Percentiles rank a stretch among this genome's conserved stretches.
These are phyloP conservation scores for Saturnispora zaruensis DNA, from an alignment of 805 yeast genomes.

Conservation along the genomic window DNA sequence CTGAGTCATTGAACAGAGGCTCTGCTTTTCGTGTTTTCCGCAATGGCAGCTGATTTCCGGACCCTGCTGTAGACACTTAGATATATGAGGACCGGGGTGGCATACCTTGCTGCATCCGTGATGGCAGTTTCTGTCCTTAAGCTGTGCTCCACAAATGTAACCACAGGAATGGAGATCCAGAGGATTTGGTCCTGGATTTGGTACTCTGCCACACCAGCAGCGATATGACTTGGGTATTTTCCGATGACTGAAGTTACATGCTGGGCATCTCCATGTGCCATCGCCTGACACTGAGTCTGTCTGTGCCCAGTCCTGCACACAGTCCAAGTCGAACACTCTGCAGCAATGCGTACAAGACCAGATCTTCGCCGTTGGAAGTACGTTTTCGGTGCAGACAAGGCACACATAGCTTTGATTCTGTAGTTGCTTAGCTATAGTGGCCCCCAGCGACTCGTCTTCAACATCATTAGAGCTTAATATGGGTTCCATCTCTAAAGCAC, in stretches of 20 bases:
- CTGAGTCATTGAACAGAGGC: constrained; percentile 68
- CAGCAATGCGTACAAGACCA: constrained; percentile 78
- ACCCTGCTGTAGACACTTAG: constrained; percentile 67
- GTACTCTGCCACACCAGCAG: constrained; percentile 85
- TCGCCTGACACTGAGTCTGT: constrained; percentile 34
- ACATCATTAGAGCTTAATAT: constrained; percentile 4
- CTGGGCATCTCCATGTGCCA: constrained; percentile 72
- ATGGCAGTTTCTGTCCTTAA: constrained; percentile 37
- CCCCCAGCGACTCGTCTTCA: constrained; percentile 8
- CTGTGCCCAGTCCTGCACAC: constrained; percentile 81
- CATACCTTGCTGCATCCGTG: constrained; percentile 72
- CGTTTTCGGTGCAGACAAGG: constrained; percentile 79
- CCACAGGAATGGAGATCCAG: constrained; percentile 83
- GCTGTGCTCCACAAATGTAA: constrained; percentile 51
- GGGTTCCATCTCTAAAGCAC: constrained; percentile 5
- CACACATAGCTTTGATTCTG: constrained; percentile 50
- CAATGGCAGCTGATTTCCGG: constrained; percentile 65
- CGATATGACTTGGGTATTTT: constrained; percentile 49
- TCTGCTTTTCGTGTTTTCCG: constrained; percentile 56
- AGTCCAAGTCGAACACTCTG: constrained; percentile 77
- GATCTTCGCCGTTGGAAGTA: constrained; percentile 53
- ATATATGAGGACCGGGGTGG: constrained; percentile 85
- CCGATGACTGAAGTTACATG: constrained; percentile 47
- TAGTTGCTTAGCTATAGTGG: constrained; percentile 34
- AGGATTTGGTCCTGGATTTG: constrained; percentile 52